phyloP scores from a whole-genome alignment of 1,284 basidiomycete species.

The Garcileccinum viscosum region DNA sequence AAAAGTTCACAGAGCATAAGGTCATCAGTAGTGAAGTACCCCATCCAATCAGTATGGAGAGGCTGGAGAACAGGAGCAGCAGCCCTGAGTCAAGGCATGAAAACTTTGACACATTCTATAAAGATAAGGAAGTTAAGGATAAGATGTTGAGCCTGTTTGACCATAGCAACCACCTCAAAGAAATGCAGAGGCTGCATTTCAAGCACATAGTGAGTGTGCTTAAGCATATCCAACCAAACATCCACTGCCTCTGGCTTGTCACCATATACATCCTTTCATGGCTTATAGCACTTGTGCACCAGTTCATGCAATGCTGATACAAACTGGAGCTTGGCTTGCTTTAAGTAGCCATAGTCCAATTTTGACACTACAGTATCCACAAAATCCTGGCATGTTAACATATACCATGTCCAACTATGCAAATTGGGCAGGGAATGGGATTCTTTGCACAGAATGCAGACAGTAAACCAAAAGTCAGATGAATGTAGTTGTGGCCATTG shows the following conservation, averaged over 20 bases:
- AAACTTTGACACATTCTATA: not conserved
- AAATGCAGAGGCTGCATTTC: not conserved
- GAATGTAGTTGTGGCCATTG: too few species aligned
- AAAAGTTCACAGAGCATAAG: not conserved
- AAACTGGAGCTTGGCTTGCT: not conserved
- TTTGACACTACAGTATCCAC: too few species aligned
- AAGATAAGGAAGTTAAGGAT: not conserved
- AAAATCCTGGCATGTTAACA: too few species aligned
- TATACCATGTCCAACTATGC: too few species aligned
- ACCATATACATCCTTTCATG: not conserved
- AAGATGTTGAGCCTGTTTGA: not conserved
- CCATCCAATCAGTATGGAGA: not conserved
- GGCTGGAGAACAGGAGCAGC: not conserved
- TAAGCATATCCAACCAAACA: not conserved
- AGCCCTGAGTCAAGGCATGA: not conserved
- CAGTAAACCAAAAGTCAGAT: too few species aligned
- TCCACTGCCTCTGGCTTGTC: not conserved
- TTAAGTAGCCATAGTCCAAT: not conserved
- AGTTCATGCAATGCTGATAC: not conserved
- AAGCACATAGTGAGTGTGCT: not conserved
- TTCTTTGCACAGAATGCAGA: too few species aligned
- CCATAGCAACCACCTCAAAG: not conserved
- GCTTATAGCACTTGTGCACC: not conserved
- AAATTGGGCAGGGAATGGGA: too few species aligned
- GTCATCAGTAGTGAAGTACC: not conserved